Base-by-base conservation (phyloP, 2,329 filamentous ascomycete genomes). In the Botrytis deweyae region DNA sequence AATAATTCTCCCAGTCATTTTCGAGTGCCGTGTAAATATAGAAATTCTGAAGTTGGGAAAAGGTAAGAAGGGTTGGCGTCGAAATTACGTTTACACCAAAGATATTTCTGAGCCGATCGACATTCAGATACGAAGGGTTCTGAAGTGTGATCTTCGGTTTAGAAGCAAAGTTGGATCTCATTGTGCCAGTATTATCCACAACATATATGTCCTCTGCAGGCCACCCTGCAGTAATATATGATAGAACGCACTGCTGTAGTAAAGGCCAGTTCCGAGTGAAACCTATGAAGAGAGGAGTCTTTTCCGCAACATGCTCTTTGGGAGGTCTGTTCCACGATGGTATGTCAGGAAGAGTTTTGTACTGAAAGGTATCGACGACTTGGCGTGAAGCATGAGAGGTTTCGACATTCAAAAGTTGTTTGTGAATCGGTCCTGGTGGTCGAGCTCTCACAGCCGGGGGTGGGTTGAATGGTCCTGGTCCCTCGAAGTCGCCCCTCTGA, bases 201-300 rank as follows among this genome's bases (percentile, higher is more conserved):
- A 90, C 85, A 75, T 87, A 86, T 74, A 90, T 89, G 75, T 89
- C 84, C 40, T 83, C 82, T 0, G 87, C 80, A 0, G 88, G 88
- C 88, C 88, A 90, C 63, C 88, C 88, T 1, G 87, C 86, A 1
- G 87, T 86, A 76, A 90, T 86, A 79, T 90, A 90, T 16, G 84
- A 86, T 16, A 88, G 83, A 1, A 90, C 85, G 7, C 84, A 82
- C 80, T 90, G 88, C 20, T 88, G 83, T 1, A 90, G 82, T 73
- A 89, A 81, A 3, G 84, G 84, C 85, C 85, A 88, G 71, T 86
- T 85, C 52, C 87, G 83, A 1, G 88, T 88, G 81, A 90, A 90
- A 33, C 87, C 86, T 74, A 90, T 88, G 72, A 89, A 82, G 16
- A 90, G 83, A 3, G 88, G 87, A 4, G 88, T 86, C 9, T 82